Percentiles rank a stretch among this genome's conserved stretches.
These are phyloP conservation scores for Nicotiana tabacum DNA, from an alignment of 257 asterid species.

Conservation along the genomic window DNA sequence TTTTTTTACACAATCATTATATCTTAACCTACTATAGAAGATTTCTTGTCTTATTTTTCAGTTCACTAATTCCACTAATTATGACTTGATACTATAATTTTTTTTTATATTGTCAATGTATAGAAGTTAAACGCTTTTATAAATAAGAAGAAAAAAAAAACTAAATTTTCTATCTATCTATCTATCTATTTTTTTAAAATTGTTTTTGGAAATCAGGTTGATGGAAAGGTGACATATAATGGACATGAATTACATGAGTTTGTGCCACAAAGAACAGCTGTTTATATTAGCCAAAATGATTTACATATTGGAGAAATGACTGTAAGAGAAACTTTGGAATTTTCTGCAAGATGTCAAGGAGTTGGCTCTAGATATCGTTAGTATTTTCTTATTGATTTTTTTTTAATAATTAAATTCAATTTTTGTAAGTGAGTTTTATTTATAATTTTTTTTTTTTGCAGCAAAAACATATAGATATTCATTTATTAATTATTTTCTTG, in stretches of 20 bases:
- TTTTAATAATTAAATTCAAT: neutral
- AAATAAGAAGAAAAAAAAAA: neutral
- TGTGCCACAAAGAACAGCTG: slow-evolving; percentile 58
- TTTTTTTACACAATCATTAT: too few species aligned
- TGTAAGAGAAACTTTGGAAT: slow-evolving; percentile 63
- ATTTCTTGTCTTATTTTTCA: too few species aligned
- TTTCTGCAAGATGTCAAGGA: slow-evolving; percentile 71
- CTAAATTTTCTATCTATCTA: neutral
- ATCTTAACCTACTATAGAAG: too few species aligned
- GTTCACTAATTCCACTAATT: too few species aligned
- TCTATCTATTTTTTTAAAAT: neutral
- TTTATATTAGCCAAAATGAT: slow-evolving; percentile 64
- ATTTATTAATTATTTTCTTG: neutral
- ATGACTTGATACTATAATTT: too few species aligned
- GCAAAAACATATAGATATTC: neutral
- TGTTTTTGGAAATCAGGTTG: neutral
- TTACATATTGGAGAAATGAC: slow-evolving; percentile 76
- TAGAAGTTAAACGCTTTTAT: neutral
- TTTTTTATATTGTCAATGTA: too few species aligned
- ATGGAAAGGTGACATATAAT: slow-evolving; percentile 35
- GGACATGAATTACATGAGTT: slow-evolving; percentile 58
- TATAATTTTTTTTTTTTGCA: neutral
- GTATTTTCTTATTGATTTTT: neutral
- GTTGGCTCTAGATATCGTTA: slow-evolving; percentile 66
- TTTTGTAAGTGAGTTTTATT: neutral